Base-by-base conservation (phyloP, 2,329 filamentous ascomycete genomes). In the Diaporthe citrichinensis region DNA sequence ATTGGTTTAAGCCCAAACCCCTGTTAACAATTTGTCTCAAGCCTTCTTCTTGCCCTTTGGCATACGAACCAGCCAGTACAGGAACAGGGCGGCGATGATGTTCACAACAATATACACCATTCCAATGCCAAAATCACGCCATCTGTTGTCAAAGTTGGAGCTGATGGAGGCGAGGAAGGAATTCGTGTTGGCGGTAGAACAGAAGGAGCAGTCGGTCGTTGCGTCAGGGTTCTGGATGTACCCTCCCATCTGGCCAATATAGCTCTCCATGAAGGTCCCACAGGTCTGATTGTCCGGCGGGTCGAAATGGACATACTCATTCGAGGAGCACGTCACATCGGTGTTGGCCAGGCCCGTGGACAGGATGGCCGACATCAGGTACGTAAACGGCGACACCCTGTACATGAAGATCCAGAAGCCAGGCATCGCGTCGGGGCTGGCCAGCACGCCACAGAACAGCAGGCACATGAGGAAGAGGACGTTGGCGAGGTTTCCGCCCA, bases 391-490 rank as follows among this genome's bases (percentile, higher is more conserved):
- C 0, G 93, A 95, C 67, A 95, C 85, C 62, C 93, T 91, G 84
- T 96, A 96, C 92, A 95, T 94, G 87, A 95, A 95, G 79, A 93
- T 92, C 94, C 94, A 96, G 88, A 96, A 95, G 8, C 90, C 86
- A 0, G 94, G 94, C 46, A 96, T 88, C 2, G 85, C 83, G 3
- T 85, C 83, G 0, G 93, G 92, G 8, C 86, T 85, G 39, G 92
- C 92, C 77, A 97, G 89, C 68, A 97, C 93, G 88, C 93, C 88
- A 80, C 92, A 94, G 88, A 96, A 96, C 79, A 95, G 90, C 72
- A 96, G 87, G 76, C 89, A 92, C 73, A 96, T 87, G 49, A 90
- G 92, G 86, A 96, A 96, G 79, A 94, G 85, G 75, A 96, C 82
- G 77, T 95, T 94, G 79, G 93, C 94, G 77, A 97, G 87, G 83